Conservation (phyloP, 768 basidiomycete species). For the Suillus subaureus region DNA sequence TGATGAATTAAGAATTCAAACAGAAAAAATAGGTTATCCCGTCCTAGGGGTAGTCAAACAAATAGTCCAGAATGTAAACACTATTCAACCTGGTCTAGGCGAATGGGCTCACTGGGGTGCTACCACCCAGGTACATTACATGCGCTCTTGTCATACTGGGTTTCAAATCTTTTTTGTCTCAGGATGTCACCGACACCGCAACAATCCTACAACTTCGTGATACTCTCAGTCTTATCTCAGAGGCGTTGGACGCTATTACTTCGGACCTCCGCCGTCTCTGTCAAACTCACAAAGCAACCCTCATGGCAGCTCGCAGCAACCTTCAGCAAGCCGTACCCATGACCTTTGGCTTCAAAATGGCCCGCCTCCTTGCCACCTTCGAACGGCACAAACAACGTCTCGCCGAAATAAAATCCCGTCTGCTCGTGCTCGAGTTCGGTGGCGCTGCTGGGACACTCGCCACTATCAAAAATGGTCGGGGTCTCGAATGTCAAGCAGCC, state of each 20-base stretch:
- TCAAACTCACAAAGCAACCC: constrained; percentile 36
- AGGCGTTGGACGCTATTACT: constrained; percentile 33
- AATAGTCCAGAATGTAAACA: constrained; percentile 41
- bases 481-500: constrained; percentile 26
- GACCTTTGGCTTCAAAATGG: constrained; percentile 49
- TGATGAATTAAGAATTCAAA: constrained; percentile 40
- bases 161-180: constrained; percentile 11
- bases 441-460: constrained; percentile 50
- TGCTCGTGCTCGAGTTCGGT: constrained; percentile 46
- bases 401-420: constrained; percentile 36
- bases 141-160: background rate
- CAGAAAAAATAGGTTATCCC: constrained; percentile 46
- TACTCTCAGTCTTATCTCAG: constrained; percentile 38
- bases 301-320: constrained; percentile 50
- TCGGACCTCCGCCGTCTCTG: constrained; percentile 32
- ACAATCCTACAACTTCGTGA: constrained; percentile 44
- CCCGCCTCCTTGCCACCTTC: constrained; percentile 46
- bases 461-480: constrained; percentile 41
- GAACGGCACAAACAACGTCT: constrained; percentile 41
- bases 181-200: constrained; percentile 54
- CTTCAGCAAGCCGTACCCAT: constrained; percentile 52
- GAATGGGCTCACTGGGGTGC: constrained; percentile 53
- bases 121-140: constrained; percentile 44
- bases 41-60: constrained; percentile 47
- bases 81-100: constrained; percentile 36